Evolutionary conservation across 441 rosid species (phyloP).

Genomic region (Gossypium davidsonii): DNA sequence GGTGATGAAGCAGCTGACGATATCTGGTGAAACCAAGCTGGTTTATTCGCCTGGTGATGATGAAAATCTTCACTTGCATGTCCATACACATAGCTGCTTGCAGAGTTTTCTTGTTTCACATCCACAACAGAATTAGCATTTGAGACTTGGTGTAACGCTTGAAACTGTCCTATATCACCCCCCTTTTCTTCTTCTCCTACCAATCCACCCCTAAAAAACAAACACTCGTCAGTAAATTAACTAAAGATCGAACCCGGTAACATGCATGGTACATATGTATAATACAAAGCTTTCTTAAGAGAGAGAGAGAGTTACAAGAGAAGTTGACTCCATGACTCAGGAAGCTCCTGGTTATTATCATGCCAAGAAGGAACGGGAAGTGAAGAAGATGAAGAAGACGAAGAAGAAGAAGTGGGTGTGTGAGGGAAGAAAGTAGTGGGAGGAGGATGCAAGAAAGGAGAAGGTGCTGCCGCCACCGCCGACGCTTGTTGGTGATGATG

Average conservation of each 20-base stretch:
- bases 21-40: slow-evolving; percentile 39
- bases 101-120: slow-evolving; percentile 71
- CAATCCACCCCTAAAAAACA: slow-evolving; percentile 56
- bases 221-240: background rate
- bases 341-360: slow-evolving; percentile 57
- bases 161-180: slow-evolving; percentile 38
- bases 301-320: slow-evolving; percentile 49
- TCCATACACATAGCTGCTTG: slow-evolving; percentile 38
- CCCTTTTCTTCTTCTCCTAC: slow-evolving; percentile 56
- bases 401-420: slow-evolving; percentile 31
- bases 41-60: slow-evolving; percentile 18
- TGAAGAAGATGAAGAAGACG: slow-evolving; percentile 41
- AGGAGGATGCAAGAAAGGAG: slow-evolving; percentile 36
- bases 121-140: slow-evolving; percentile 27
- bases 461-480: slow-evolving; percentile 7
- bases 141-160: slow-evolving; percentile 46
- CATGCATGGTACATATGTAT: background rate
- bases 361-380: slow-evolving; percentile 45
- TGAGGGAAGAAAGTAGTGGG: slow-evolving; percentile 40
- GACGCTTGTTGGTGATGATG: slow-evolving; percentile 39
- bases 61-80: slow-evolving; percentile 40
- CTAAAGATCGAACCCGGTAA: slow-evolving; percentile 2
- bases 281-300: background rate
- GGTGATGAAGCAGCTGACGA: slow-evolving; percentile 41
- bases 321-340: slow-evolving; percentile 85